phyloP scores from a whole-genome alignment of 331 rosid species.

The Prunus yedoensis region DNA sequence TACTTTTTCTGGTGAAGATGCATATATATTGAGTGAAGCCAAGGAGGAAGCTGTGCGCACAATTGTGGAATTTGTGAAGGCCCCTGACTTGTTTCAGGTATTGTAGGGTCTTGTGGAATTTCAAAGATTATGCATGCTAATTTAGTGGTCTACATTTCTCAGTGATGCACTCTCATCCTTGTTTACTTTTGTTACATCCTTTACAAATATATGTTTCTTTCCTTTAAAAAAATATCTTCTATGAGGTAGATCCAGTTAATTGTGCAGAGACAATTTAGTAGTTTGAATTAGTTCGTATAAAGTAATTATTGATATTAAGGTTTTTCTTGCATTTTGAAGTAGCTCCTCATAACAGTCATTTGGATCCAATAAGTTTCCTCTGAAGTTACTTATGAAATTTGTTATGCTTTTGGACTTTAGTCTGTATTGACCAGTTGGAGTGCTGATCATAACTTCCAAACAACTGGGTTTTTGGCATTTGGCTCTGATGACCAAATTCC shows the following conservation, averaged over 20 bases:
- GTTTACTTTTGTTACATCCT: background rate
- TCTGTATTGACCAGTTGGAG: background rate
- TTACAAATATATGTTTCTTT: background rate
- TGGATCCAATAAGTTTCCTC: background rate
- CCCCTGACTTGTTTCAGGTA: slow-evolving; percentile 86
- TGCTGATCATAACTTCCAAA: background rate
- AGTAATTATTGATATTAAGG: background rate
- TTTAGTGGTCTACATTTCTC: background rate
- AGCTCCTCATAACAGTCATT: background rate
- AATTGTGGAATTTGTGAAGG: slow-evolving; percentile 80
- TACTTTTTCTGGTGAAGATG: slow-evolving; percentile 79
- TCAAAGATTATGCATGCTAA: background rate
- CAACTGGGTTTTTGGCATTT: background rate
- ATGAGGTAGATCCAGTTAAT: background rate
- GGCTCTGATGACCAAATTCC: too few relatives aligned
- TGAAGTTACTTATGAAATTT: background rate
- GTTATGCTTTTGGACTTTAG: background rate
- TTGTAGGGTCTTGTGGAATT: too few relatives aligned
- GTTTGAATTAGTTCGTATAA: background rate
- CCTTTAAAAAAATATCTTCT: background rate
- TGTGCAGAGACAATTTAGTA: background rate
- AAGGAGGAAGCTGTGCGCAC: slow-evolving; percentile 90
- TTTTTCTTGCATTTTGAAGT: background rate
- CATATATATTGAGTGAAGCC: slow-evolving; percentile 59
- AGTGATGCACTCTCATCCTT: background rate